These are phyloP conservation scores for Ichthyophonus hoferi DNA, from an alignment of 208 protist species.

Conservation along the genomic window DNA sequence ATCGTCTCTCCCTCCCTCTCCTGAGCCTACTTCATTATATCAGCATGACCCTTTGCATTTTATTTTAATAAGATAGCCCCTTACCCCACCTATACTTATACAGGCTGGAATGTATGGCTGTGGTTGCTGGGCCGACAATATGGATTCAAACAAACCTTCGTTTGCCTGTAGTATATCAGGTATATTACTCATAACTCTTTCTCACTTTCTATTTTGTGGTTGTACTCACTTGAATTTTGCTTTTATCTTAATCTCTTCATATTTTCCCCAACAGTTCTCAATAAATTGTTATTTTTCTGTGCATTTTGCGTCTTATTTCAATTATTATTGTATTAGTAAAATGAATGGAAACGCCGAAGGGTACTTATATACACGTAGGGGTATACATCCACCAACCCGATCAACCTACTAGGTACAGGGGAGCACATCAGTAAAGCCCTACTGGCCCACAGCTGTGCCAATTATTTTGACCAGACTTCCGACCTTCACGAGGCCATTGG, in stretches of 20 bases:
- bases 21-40: neutral
- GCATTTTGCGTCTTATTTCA: neutral
- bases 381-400: neutral
- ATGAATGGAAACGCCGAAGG: neutral
- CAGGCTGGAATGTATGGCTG: conserved; percentile 20
- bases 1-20: neutral
- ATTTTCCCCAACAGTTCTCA: neutral
- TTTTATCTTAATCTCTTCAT: neutral
- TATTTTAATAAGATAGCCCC: neutral
- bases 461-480: neutral
- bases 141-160: neutral
- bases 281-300: neutral
- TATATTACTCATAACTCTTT: neutral
- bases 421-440: neutral
- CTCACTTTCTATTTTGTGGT: neutral
- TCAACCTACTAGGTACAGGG: neutral
- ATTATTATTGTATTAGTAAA: neutral
- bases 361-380: neutral
- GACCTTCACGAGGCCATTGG: neutral
- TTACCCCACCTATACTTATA: neutral
- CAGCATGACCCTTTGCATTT: neutral
- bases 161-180: neutral
- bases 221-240: neutral
- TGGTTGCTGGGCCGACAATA: conserved; percentile 9
- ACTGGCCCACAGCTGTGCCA: neutral